phyloP scores from a whole-genome alignment of 2,329 filamentous ascomycete species.

The Penicillium sp. region DNA sequence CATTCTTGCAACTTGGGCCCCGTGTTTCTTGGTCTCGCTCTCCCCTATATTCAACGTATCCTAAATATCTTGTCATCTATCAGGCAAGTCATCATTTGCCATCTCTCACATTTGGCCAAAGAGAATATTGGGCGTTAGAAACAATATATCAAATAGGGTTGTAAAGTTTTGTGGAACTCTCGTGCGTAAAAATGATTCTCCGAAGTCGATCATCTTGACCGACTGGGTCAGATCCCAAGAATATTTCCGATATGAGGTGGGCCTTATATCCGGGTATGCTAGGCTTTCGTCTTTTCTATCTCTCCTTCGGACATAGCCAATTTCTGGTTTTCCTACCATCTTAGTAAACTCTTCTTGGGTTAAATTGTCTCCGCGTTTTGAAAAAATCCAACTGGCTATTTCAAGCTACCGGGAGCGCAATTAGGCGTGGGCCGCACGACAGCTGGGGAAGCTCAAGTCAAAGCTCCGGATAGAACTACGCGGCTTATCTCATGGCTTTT shows the following conservation, averaged over 20 bases:
- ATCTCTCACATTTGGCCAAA: too few species aligned
- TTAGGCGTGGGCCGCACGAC: too few species aligned
- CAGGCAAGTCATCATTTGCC: too few species aligned
- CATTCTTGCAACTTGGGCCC: too few species aligned
- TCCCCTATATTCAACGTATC: too few species aligned
- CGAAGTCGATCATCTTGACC: conserved; percentile 41
- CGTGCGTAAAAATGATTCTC: conserved; percentile 34
- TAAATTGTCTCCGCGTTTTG: conserved; percentile 1
- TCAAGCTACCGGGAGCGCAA: too few species aligned
- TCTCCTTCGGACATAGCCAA: conserved; percentile 20
- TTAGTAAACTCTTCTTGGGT: conserved; percentile 20
- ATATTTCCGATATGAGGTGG: conserved; percentile 11
- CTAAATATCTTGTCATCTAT: too few species aligned
- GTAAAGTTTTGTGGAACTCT: background rate
- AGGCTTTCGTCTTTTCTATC: conserved; percentile 22
- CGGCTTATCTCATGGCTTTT: background rate
- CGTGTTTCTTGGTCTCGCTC: too few species aligned
- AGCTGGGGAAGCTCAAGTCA: background rate
- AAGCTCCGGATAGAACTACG: background rate
- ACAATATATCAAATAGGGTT: too few species aligned
- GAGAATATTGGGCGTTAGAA: too few species aligned
- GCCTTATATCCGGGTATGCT: conserved; percentile 24
- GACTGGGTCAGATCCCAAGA: conserved; percentile 11
- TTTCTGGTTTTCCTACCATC: conserved; percentile 27
- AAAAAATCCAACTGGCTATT: too few species aligned